Evolutionary conservation across 2,329 filamentous ascomycete species (phyloP), one percentile per base, ranked within the genome.

Genomic region (Trichothecium roseum): DNA sequence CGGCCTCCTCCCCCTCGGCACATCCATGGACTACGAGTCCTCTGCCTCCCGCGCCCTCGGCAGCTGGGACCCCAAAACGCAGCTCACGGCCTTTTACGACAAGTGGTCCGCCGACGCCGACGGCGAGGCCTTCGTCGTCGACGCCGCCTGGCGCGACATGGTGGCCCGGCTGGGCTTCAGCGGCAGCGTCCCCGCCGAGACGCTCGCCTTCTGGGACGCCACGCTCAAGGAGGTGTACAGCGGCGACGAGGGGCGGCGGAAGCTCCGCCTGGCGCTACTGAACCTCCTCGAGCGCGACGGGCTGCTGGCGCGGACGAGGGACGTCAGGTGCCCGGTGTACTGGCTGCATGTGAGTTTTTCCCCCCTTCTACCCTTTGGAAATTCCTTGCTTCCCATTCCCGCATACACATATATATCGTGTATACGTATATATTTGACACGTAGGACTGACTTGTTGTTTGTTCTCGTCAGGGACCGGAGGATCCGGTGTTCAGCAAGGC

Each of bases 21-120:
- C 65, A 4, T 69, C 66, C 0, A 68, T 72, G 64, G 69, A 72
- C 49, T 64, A 56, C 45, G 68, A 73, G 54, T 69, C 68, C 7
- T 45, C 56, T 3, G 55, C 55, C 9, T 63, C 65, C 8, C 59
- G 66, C 3, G 47, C 47, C 17, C 61, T 63, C 30, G 67, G 67
- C 12, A 66, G 64, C 51, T 72, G 68, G 69, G 61, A 72, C 39
- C 62, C 62, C 22, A 55, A 56, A 30, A 50, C 59, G 0, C 54
- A 60, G 34, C 55, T 66, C 8, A 42, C 46, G 3, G 55, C 62
- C 4, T 68, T 69, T 41, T 54, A 24, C 20, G 20, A 24, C 20
- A 24, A 24, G 20, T 24, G 20, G 20, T 24, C 20, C 9, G 60
- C 52, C 42, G 24, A 47, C 2, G 45, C 38, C 3, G 50, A 59